Evolutionary conservation across 441 rosid species (phyloP).

Genomic region (Pelargonium australe): DNA sequence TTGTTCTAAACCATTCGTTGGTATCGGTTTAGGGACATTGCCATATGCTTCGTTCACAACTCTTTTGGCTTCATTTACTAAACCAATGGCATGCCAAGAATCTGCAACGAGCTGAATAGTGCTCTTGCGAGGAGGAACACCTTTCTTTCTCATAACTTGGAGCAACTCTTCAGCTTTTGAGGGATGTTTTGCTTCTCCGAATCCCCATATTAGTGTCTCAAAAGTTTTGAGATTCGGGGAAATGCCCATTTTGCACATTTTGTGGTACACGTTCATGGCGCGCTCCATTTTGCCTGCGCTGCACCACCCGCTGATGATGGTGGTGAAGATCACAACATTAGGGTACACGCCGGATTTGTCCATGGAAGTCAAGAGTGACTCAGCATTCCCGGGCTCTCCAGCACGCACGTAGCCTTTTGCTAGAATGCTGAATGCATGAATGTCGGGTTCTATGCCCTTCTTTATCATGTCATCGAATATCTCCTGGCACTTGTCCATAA

Average conservation of each 20-base stretch:
- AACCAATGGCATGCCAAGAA: constrained; percentile 69
- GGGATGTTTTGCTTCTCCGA: constrained; percentile 81
- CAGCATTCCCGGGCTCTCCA: constrained; percentile 67
- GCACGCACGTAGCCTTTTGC: constrained; percentile 86
- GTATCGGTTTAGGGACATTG: neutral
- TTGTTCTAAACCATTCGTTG: constrained; percentile 24
- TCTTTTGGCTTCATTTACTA: constrained; percentile 39
- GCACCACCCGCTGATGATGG: constrained; percentile 85
- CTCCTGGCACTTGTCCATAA: constrained; percentile 79
- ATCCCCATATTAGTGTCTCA: constrained; percentile 92
- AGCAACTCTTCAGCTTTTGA: constrained; percentile 74
- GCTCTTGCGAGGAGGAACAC: constrained; percentile 44
- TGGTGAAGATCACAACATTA: constrained; percentile 82
- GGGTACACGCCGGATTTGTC: constrained; percentile 43
- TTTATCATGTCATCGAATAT: constrained; percentile 73
- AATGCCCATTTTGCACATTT: constrained; percentile 52
- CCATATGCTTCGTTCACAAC: too few species aligned
- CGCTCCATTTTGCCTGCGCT: constrained; percentile 67
- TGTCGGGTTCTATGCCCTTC: constrained; percentile 70
- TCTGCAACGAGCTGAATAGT: constrained; percentile 65
- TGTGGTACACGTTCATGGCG: constrained; percentile 53
- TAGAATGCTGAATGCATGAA: constrained; percentile 69
- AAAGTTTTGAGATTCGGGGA: constrained; percentile 71
- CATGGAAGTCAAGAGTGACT: constrained; percentile 55
- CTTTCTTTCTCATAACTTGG: constrained; percentile 57